Conservation (phyloP, 331 rosid species). For the Telfairia occidentalis region DNA sequence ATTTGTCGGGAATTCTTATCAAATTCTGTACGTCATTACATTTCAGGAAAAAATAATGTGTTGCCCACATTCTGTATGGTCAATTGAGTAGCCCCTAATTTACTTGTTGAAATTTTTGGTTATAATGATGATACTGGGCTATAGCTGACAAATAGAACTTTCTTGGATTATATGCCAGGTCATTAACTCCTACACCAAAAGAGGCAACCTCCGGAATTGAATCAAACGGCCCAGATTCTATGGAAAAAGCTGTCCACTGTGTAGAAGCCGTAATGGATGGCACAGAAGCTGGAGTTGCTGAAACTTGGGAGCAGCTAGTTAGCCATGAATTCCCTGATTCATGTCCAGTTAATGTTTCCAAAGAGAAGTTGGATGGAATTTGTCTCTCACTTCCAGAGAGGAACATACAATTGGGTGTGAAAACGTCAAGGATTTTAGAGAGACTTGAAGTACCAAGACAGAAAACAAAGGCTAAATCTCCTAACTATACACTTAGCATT, state of each 20-base stretch:
- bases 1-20: neutral
- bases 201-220: constrained; percentile 25
- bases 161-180: constrained; percentile 25
- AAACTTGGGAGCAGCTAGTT: constrained; percentile 73
- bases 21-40: neutral
- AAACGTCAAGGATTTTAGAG: constrained; percentile 69
- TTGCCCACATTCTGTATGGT: neutral
- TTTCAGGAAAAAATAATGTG: neutral
- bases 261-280: constrained; percentile 23
- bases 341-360: constrained; percentile 29
- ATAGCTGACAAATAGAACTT: constrained; percentile 13
- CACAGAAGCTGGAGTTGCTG: constrained; percentile 35
- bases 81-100: neutral
- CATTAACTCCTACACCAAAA: constrained; percentile 29
- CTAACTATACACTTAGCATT: constrained; percentile 28
- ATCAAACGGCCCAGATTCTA: constrained; percentile 25
- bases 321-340: constrained; percentile 39
- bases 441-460: constrained; percentile 70
- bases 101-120: neutral
- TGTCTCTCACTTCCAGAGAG: constrained; percentile 27
- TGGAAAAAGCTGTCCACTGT: constrained; percentile 18
- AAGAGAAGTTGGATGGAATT: constrained; percentile 31
- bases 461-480: constrained; percentile 26
- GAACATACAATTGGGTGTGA: constrained; percentile 35
- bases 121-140: constrained; percentile 11